Evolutionary conservation across 208 protist genomes (phyloP), one percentile per base, ranked within the genome.

Genomic region (Crithidia expoeki): DNA sequence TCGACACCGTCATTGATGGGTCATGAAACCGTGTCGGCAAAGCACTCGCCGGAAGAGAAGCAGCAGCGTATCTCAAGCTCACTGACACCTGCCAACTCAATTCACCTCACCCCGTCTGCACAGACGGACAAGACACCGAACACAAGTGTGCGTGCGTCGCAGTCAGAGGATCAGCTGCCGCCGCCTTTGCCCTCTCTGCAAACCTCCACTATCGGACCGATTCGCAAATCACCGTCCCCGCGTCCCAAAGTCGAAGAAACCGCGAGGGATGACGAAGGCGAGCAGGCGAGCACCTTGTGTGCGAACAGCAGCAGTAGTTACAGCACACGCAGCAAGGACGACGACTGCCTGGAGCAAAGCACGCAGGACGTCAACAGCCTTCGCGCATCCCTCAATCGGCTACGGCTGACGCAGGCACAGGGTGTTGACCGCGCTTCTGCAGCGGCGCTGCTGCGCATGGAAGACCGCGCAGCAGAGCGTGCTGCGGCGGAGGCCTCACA

Each of bases 231-330:
- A n/a, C 32, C 27, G 11, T 50, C 50, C 4, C 57, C 46, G 23
- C 42, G 27, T 1, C 38, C 33, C n/a, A 28, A 17, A 28, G 60
- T 59, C 25, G 60, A 76, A 36, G 62, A 76, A 5, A 76, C 71
- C 57, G 23, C 51, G 23, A 30, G 9, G 21, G 71, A 71, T 2
- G 21, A 16, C n/a, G 55, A 50, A 17, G 47, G 44, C 17, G 12
- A 38, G 44, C 16, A 17, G 16, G 19, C 44, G 14, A 49, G 44
- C 44, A 49, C 4, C 44, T 5, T 7, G 14, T 14, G 38, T 44
- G 38, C n/a, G n/a, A n/a, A 5, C 36, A 40, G 36, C 36, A 40
- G 36, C 36, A 40, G 9, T 5, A 12, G 36, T 14, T 12, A 12
- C 5, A 5, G 36, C 19, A 5, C 5, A 4, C 16, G 6, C 36